Conservation (phyloP, 331 rosid genomes). For the Acacia concinna region DNA sequence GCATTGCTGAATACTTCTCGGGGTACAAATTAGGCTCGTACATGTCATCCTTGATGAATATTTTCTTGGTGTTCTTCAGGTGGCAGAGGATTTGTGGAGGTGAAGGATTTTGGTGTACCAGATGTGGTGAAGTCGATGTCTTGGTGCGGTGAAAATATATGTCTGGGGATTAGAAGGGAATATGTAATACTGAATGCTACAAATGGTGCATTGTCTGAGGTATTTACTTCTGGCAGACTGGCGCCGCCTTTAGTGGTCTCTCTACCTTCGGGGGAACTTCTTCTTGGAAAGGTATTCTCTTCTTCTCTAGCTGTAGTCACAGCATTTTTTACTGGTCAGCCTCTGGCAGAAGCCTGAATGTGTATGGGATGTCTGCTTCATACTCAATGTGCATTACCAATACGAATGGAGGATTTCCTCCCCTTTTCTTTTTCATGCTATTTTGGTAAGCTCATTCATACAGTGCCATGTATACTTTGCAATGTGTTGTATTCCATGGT, state of each 20-base stretch:
- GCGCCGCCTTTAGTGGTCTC: slow-evolving; percentile 91
- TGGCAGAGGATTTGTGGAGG: slow-evolving; percentile 97
- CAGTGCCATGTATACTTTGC: background rate
- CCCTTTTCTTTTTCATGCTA: background rate
- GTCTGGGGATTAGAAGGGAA: slow-evolving; percentile 83
- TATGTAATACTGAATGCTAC: slow-evolving; percentile 78
- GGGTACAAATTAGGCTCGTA: background rate
- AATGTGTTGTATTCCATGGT: background rate
- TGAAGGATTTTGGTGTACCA: slow-evolving; percentile 83
- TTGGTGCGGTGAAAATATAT: slow-evolving; percentile 97
- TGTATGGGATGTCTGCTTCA: slow-evolving; percentile 1
- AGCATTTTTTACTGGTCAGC: background rate
- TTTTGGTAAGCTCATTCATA: background rate
- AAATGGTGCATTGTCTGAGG: slow-evolving; percentile 76
- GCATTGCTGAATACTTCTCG: background rate
- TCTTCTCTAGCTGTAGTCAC: background rate
- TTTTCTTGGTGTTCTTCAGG: slow-evolving; percentile 47
- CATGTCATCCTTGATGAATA: background rate
- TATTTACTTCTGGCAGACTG: slow-evolving; percentile 88
- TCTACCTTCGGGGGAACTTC: slow-evolving; percentile 90
- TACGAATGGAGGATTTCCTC: background rate
- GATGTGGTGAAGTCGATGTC: slow-evolving; percentile 88
- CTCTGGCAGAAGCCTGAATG: background rate
- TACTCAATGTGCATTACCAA: slow-evolving; percentile 6
- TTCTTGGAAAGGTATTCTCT: slow-evolving; percentile 83